Percentiles rank a stretch among this genome's conserved stretches.
Conservation (phyloP, 2,329 filamentous ascomycete species). For the Neophaeococcomyces mojaviensis region DNA sequence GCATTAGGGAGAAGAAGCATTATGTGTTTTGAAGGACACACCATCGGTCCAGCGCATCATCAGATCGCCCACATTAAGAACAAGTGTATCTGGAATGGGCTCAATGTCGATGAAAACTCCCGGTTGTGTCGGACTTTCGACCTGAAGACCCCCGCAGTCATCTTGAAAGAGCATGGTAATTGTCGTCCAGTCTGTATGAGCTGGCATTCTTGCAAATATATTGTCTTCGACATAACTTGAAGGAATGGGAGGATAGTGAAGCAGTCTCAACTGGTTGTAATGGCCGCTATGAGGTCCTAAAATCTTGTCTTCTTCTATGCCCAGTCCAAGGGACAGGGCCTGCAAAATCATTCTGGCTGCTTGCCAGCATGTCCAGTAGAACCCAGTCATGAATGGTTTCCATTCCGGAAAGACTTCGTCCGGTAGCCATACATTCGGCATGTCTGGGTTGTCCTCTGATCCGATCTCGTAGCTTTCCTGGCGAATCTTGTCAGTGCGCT, state of each 20-base stretch:
- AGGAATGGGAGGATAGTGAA: constrained; percentile 51
- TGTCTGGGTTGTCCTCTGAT: constrained; percentile 36
- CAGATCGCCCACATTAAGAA: constrained; percentile 46
- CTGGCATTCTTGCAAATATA: constrained; percentile 41
- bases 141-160: constrained; percentile 44
- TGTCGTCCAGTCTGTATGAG: constrained; percentile 49
- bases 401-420: constrained; percentile 40
- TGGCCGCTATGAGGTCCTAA: constrained; percentile 47
- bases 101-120: constrained; percentile 37
- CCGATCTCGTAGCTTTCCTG: constrained; percentile 49
- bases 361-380: constrained; percentile 45
- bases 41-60: constrained; percentile 46
- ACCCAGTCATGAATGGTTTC: constrained; percentile 40
- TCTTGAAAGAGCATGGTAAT: constrained; percentile 52
- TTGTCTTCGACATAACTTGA: constrained; percentile 36
- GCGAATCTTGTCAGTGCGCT: too few relatives aligned
- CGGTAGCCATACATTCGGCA: constrained; percentile 46
- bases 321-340: constrained; percentile 42
- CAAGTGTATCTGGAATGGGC: constrained; percentile 32
- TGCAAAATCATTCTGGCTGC: constrained; percentile 47
- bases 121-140: constrained; percentile 35
- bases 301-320: constrained; percentile 38
- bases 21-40: constrained; percentile 20
- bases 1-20: not conserved
- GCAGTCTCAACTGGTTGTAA: constrained; percentile 53